Conservation (phyloP, 192 early-diverging fungal genomes). For the Coemansia sp. region DNA sequence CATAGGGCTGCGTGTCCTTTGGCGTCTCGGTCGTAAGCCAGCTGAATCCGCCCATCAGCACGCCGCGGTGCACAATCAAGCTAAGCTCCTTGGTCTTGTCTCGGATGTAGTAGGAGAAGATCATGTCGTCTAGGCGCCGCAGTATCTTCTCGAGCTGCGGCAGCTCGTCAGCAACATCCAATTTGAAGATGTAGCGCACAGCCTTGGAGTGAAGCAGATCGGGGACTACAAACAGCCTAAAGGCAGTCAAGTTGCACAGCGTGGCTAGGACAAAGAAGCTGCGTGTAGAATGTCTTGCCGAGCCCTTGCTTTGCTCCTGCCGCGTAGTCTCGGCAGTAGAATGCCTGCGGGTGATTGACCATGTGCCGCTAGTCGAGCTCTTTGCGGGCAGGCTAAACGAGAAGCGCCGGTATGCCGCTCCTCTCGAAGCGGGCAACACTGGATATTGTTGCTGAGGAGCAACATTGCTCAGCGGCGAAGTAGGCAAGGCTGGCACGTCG, state of each 20-base stretch:
- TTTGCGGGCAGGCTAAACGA: conserved; percentile 39
- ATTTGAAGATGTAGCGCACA: conserved; percentile 58
- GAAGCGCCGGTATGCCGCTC: conserved; percentile 33
- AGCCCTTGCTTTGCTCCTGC: conserved; percentile 11
- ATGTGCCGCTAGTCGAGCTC: background rate
- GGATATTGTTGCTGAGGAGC: background rate
- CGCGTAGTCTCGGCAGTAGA: conserved; percentile 18
- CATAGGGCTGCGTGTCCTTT: conserved; percentile 86
- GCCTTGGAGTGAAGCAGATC: conserved; percentile 75
- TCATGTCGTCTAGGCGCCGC: conserved; percentile 74
- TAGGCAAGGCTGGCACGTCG: conserved; percentile 1
- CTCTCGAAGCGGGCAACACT: conserved; percentile 25
- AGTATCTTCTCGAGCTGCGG: conserved; percentile 70
- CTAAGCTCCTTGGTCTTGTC: conserved; percentile 68
- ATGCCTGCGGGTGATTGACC: conserved; percentile 19
- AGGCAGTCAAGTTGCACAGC: conserved; percentile 78
- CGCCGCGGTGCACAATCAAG: conserved; percentile 73
- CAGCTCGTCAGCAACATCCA: conserved; percentile 56
- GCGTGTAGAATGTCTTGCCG: conserved; percentile 19
- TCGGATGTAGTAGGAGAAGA: conserved; percentile 86
- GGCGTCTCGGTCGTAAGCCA: conserved; percentile 74
- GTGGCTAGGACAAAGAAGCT: conserved; percentile 66
- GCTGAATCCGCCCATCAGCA: conserved; percentile 84
- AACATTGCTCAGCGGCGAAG: background rate
- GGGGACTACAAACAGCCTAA: conserved; percentile 70